Base-by-base conservation (phyloP, 495 filamentous ascomycete genomes). In the Penicillium dipodomyicola region DNA sequence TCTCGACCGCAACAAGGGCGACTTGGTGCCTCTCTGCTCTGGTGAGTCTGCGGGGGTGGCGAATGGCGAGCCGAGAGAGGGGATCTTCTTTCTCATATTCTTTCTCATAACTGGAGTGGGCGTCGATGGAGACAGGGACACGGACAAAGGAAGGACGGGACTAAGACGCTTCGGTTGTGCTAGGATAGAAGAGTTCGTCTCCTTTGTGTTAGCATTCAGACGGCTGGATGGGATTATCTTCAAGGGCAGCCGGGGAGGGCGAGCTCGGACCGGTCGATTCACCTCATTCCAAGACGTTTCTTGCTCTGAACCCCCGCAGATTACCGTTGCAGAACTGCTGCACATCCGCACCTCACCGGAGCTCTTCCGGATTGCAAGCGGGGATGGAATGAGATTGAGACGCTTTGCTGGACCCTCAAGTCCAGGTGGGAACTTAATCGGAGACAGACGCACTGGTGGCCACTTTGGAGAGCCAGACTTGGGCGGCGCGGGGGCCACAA, bases 341-440 rank as follows among this genome's bases (percentile, higher is more conserved):
- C 52, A 54, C 42, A 29, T 54, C 5, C 40, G 32, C 7, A 54
- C 30, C 15, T 54, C 52, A 11, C 52, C 52, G 39, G 52, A 54
- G 8, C 4, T 5, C 32, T 54, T 54, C 35, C 42, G 42, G 15
- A 54, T 46, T 14, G 32, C 9, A 14, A 54, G 42, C 3, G 52
- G 52, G 15, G 52, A 17, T 25, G 52, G 52, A 6, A 54, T 17
- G 15, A 54, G 33, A 14, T 39, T 32, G 2, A n/a, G 40, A 40
- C 39, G 52, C 30, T 35, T 54, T n/a, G 7, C 22, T 35, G 52
- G 41, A 29, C 47, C 42, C 10, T 45, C 14, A 19, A 54, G 20
- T 5, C 30, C 52, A 22, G 43, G 33, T 29, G 52, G 52, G 9
- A 47, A 54, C 7, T 10, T 19, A 23, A 54, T 19, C 1, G 52